These are phyloP conservation scores for Botrytis medusae DNA, from an alignment of 2,329 filamentous ascomycete species.

Conservation along the genomic window DNA sequence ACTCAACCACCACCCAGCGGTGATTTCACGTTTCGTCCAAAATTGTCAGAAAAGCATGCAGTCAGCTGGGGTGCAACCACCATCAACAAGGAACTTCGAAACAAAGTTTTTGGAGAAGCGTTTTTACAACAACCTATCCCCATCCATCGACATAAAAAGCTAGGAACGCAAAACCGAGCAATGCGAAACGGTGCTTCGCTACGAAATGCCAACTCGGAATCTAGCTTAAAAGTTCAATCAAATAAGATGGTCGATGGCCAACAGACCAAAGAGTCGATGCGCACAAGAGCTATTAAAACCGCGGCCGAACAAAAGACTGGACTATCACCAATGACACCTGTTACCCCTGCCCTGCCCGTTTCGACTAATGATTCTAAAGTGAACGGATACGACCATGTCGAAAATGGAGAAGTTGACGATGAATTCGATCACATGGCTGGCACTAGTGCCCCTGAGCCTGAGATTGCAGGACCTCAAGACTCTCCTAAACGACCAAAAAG, in stretches of 20 bases:
- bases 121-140: conserved; percentile 83
- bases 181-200: conserved; percentile 51
- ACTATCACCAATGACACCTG: conserved; percentile 23
- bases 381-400: conserved; percentile 4
- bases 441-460: conserved; percentile 64
- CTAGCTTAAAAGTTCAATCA: conserved; percentile 36
- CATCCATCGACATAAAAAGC: conserved; percentile 72
- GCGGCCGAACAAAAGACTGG: conserved; percentile 32
- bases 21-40: conserved; percentile 41
- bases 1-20: conserved; percentile 26
- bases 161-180: conserved; percentile 60
- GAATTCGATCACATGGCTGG: conserved; percentile 49
- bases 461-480: conserved; percentile 42
- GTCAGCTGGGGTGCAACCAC: conserved; percentile 62
- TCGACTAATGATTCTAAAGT: conserved; percentile 10
- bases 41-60: conserved; percentile 55
- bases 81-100: conserved; percentile 71
- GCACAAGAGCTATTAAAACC: conserved; percentile 37
- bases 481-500: conserved; percentile 51
- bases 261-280: conserved; percentile 48
- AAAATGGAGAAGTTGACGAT: conserved; percentile 41
- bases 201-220: conserved; percentile 38
- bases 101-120: conserved; percentile 81
- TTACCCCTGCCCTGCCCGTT: conserved; percentile 12
- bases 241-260: conserved; percentile 21